Base-by-base conservation (phyloP, 2,329 filamentous ascomycete genomes). In the Colletotrichum sidae region DNA sequence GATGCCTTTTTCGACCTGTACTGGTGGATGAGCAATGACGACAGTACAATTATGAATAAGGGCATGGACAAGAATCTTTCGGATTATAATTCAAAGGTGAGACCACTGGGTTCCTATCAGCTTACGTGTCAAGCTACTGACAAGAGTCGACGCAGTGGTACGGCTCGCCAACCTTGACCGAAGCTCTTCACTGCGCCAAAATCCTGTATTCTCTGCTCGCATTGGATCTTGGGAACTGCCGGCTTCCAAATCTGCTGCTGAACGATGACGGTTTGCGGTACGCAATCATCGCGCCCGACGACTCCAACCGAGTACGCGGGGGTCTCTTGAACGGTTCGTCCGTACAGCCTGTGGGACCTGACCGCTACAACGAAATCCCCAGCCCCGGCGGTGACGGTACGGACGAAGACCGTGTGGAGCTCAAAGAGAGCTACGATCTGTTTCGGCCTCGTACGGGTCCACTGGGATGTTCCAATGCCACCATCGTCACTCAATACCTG, bases 161-260 rank as follows among this genome's bases (percentile, higher is more conserved):
- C 0, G 52, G 41, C 7, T 35, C 53, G 53, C 17, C 33, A 12
- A 13, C 33, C 13, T n/a, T 38, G 12, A 44, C 53, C 17, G 53
- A 55, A 37, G 53, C 39, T 15, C 41, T 55, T 6, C 53, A 55
- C 25, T 25, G 25, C 39, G 39, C 39, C 39, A 41, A 41, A 25
- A 25, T 25, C 4, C 25, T 25, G 25, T 25, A 25, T 25, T 25
- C 25, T 25, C 4, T 25, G 25, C 25, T 25, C 25, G 25, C 25
- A 5, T 25, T 25, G 25, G 25, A 25, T 5, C 25, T 25, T 1
- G 25, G 25, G 4, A 25, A 25, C 25, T 25, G 25, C 25, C 25
- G 4, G 25, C 25, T 25, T 25, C 25, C 25, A 25, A 25, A 25
- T 25, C 25, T 25, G 25, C 25, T 25, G 25, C 25, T 25, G 25